phyloP scores from a whole-genome alignment of 441 rosid genomes.

The Theobroma grandiflorum region DNA sequence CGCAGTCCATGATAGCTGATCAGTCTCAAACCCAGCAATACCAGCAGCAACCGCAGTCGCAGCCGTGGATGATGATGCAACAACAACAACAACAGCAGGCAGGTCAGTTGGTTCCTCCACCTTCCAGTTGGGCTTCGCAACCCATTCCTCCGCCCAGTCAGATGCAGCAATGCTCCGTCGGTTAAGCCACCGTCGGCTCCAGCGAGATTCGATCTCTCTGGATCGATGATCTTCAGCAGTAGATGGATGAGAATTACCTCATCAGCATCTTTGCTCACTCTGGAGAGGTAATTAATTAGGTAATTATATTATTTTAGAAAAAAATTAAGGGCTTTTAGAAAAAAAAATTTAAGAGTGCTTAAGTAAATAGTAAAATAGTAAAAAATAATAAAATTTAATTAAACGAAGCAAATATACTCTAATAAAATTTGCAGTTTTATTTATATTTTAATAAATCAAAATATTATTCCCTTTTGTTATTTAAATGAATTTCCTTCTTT shows the following conservation, averaged over 20 bases:
- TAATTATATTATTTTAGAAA: background rate
- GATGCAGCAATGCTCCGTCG: constrained; percentile 42
- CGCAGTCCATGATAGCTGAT: constrained; percentile 41
- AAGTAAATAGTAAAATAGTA: background rate
- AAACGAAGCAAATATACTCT: background rate
- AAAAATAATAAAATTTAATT: background rate
- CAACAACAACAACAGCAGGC: constrained; percentile 49
- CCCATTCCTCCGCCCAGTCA: constrained; percentile 69
- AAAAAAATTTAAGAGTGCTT: background rate
- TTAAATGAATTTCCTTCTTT: background rate
- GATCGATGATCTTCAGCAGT: constrained; percentile 91
- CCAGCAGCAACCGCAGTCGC: constrained; percentile 43
- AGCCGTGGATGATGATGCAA: constrained; percentile 68
- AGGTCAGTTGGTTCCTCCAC: constrained; percentile 62
- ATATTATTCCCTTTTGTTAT: background rate
- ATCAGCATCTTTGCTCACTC: constrained; percentile 52
- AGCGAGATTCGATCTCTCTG: constrained; percentile 84
- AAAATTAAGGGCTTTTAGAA: too few species aligned
- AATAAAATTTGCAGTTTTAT: background rate
- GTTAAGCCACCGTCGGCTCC: constrained; percentile 35
- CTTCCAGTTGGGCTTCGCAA: constrained; percentile 72
- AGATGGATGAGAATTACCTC: constrained; percentile 92
- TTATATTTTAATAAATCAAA: background rate
- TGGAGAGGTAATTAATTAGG: constrained; percentile 57
- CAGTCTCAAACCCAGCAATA: constrained; percentile 55